phyloP scores from a whole-genome alignment of 2,329 filamentous ascomycete species.

The Fonsecaea erecta region DNA sequence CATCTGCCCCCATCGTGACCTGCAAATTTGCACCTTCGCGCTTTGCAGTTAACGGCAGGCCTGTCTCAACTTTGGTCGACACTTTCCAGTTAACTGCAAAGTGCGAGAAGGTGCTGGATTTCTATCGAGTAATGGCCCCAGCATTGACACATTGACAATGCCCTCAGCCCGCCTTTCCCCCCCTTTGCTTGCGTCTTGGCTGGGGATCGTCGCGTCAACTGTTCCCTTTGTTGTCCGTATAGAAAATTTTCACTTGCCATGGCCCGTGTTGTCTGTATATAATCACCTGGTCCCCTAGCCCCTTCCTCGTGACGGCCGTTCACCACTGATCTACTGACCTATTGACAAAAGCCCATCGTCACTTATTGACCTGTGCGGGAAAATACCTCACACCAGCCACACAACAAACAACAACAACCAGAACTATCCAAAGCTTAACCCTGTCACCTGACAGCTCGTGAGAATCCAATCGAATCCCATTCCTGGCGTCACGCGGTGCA shows the following conservation, averaged over 20 bases:
- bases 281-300: slow-evolving; percentile 1
- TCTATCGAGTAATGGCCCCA: slow-evolving; percentile 17
- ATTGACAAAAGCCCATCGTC: neutral
- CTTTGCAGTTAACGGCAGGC: slow-evolving; percentile 41
- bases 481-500: neutral
- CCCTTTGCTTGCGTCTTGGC: slow-evolving; percentile 5
- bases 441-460: neutral
- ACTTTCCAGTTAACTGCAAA: slow-evolving; percentile 36
- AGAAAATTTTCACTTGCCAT: slow-evolving; percentile 10
- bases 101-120: slow-evolving; percentile 20
- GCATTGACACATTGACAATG: neutral
- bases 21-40: slow-evolving; percentile 32
- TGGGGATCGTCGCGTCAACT: slow-evolving; percentile 6
- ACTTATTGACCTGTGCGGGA: neutral
- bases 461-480: neutral
- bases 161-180: neutral
- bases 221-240: neutral
- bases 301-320: neutral
- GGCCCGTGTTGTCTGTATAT: slow-evolving; percentile 15
- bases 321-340: neutral
- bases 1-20: slow-evolving; percentile 26
- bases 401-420: neutral
- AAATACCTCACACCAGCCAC: neutral
- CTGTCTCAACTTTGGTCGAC: slow-evolving; percentile 11
- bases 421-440: neutral